These are phyloP conservation scores for Capsicum pubescens DNA, from an alignment of 257 asterid genomes.

Conservation along the genomic window DNA sequence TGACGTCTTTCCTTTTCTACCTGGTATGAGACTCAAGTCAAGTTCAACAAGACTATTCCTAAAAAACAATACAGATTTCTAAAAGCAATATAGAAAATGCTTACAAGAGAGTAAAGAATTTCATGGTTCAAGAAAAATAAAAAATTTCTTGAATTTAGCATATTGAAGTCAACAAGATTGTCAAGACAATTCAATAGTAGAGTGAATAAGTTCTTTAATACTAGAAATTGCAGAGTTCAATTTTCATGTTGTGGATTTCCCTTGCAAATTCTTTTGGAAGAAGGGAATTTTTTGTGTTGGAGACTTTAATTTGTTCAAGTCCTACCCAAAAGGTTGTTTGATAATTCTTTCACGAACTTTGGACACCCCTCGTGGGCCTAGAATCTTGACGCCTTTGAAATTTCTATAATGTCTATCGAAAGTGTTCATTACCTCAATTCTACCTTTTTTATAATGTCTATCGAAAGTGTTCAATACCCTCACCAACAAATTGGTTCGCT, in stretches of 20 bases:
- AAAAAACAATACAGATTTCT: no score
- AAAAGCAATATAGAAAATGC: not conserved
- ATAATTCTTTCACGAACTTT: constrained; percentile 57
- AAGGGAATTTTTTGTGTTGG: constrained; percentile 55
- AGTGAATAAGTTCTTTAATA: constrained; percentile 11
- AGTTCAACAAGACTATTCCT: no score
- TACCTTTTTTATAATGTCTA: no score
- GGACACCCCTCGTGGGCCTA: constrained; percentile 54
- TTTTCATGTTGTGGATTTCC: constrained; percentile 45
- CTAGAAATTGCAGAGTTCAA: constrained; percentile 28
- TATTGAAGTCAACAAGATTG: constrained; percentile 26
- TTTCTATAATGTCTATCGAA: no score
- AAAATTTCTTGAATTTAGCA: constrained; percentile 13
- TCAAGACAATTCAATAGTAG: constrained; percentile 25
- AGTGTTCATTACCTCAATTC: no score
- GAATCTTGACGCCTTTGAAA: constrained; percentile 50
- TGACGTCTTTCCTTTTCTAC: no score
- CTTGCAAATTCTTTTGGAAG: constrained; percentile 39
- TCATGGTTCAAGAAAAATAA: constrained; percentile 28
- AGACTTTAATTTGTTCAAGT: constrained; percentile 52
- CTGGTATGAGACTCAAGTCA: no score
- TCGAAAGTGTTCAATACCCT: no score
- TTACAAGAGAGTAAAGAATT: constrained; percentile 28
- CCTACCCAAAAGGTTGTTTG: constrained; percentile 52
- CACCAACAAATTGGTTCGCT: no score